phyloP scores from a whole-genome alignment of 148 eudicot genomes.

The Suaeda aralocaspica region DNA sequence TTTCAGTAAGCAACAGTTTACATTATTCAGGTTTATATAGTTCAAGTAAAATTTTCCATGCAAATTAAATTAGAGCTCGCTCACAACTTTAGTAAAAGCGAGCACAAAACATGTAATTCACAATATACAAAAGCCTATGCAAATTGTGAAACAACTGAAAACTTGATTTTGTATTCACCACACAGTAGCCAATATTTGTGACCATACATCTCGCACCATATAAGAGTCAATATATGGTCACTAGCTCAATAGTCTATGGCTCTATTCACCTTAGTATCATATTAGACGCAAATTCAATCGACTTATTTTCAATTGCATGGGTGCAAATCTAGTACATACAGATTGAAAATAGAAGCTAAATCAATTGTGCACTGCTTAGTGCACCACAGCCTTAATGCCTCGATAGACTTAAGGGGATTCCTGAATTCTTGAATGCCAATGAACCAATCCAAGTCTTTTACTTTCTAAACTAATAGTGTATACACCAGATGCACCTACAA shows the following conservation, averaged over 20 bases:
- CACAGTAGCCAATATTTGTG: too few species aligned
- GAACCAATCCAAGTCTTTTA: background rate
- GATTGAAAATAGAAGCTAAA: background rate
- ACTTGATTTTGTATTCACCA: too few species aligned
- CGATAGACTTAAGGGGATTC: too few species aligned
- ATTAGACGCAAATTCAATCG: background rate
- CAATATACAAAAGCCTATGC: too few species aligned
- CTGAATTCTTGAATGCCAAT: too few species aligned
- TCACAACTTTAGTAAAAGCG: too few species aligned
- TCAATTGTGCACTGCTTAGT: too few species aligned
- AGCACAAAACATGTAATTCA: too few species aligned
- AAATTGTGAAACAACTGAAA: too few species aligned
- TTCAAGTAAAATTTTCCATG: background rate
- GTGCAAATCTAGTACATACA: background rate
- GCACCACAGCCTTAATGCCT: too few species aligned
- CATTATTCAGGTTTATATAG: background rate
- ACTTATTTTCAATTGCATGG: background rate
- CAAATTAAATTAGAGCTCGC: background rate
- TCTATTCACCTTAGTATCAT: background rate
- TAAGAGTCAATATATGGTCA: background rate
- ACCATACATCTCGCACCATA: background rate
- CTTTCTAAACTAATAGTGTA: background rate
- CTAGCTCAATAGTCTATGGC: background rate
- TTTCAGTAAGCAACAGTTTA: background rate
- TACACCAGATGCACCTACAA: too few species aligned